A percentile compares a stretch with the other conserved stretches of the same genome.
Evolutionary conservation across 495 filamentous ascomycete genomes (phyloP).

Genomic region (Cercophora scortea): DNA sequence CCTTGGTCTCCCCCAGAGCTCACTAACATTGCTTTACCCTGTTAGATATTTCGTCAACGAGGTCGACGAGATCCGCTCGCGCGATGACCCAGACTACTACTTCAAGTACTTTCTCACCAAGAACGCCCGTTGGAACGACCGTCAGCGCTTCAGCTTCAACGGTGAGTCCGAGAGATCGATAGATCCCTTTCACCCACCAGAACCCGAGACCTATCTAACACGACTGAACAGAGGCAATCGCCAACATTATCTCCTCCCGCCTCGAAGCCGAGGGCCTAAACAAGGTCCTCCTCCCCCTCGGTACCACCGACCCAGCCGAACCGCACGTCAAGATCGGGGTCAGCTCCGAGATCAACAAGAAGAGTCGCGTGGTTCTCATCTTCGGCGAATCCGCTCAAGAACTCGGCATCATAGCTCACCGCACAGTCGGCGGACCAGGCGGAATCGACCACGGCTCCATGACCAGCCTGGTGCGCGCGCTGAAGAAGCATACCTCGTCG

Average conservation of each 20-base stretch:
- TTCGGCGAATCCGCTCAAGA: constrained; percentile 65
- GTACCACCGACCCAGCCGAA: constrained; percentile 25
- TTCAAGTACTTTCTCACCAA: constrained; percentile 67
- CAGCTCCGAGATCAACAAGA: constrained; percentile 46
- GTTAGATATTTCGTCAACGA: constrained; percentile 63
- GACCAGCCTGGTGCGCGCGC: constrained; percentile 49
- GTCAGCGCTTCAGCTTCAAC: constrained; percentile 63
- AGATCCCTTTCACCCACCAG: background rate
- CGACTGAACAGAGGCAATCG: constrained; percentile 49
- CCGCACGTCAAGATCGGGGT: constrained; percentile 64
- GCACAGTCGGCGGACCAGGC: constrained; percentile 46
- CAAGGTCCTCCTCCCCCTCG: constrained; percentile 52
- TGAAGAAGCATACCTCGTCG: constrained; percentile 30
- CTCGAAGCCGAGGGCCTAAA: constrained; percentile 50
- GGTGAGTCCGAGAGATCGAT: constrained; percentile 32
- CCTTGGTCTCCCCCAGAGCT: background rate
- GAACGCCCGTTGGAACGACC: constrained; percentile 63
- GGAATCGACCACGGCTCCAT: constrained; percentile 61
- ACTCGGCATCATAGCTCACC: constrained; percentile 66
- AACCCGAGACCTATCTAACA: background rate
- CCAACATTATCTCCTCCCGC: constrained; percentile 50
- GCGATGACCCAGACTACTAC: constrained; percentile 54
- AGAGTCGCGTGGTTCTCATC: constrained; percentile 59
- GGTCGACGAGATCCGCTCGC: constrained; percentile 61
- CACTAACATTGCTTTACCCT: background rate